Evolutionary conservation across 1,139 yeast genomes (phyloP), one percentile per base, ranked within the genome.

Genomic region (Eremothecium sinecaudum): DNA sequence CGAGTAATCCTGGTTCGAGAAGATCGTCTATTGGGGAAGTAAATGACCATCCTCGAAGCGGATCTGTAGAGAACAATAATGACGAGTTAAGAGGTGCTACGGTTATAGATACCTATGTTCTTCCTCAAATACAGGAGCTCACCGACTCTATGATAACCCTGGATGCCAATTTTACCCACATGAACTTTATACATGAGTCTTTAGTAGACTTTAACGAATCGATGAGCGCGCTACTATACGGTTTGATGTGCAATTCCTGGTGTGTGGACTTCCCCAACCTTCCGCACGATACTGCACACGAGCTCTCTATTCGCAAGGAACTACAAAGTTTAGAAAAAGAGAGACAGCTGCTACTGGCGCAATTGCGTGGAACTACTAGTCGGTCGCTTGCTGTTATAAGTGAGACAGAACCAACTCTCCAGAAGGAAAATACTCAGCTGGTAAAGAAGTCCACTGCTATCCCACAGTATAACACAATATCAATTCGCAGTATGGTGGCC

Each of bases 231-330:
- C 68, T 76, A 31, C 54, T 75, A 34, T 75, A 74, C 47, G 83
- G 84, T 4, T 52, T 76, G 35, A 66, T 71, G 44, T 69, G 75
- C 47, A 74, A 77, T 36, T 75, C 78, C 56, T 75, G 79, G 74
- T 75, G 82, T 56, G 73, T 73, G 19, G 76, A 72, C 47, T 73
- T 74, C 31, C 58, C 63, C 3, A 47, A 47, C 21, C 39, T 50
- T 12, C 50, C 58, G 11, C 45, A 41, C 24, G 48, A 51, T 33
- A 42, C 50, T 2, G 45, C 45, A 13, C 45, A 42, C 14, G 57
- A 56, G 32, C 26, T 53, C 22, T 36, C 37, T 10, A 33, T 40
- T 4, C 32, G 47, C 21, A 43, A 46, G 13, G 33, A 39, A 18
- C 24, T 56, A 18, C 43, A 44, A 10, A 28, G 37, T 4, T 29